Evolutionary conservation across 202 grass and related monocot genomes (phyloP), one percentile per base, ranked within the genome.

Genomic region (Thinopyrum obtusiflorum): DNA sequence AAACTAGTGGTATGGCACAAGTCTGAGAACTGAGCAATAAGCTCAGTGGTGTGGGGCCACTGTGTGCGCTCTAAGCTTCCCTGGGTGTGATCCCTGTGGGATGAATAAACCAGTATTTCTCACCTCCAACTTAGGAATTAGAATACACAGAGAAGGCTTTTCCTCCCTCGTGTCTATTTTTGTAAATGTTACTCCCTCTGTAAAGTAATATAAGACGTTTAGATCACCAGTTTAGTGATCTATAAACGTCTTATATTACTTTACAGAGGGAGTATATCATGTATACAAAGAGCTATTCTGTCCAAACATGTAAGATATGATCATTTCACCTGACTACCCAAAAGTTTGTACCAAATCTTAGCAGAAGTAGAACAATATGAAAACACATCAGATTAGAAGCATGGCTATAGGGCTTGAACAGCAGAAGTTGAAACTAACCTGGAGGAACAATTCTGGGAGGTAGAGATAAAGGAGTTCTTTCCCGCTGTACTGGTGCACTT

Each of bases 361-460:
- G 7, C 49, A 61, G 55, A 39, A 73, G 24, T 62, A 11, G 61
- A 73, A 72, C 4, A 13, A 2, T 62, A 60, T 7, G 15, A 31
- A 51, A 86, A 23, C 28, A 72, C 40, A 70, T 23, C 80, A 72
- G 49, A 78, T 64, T 78, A 84, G 72, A 69, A 77, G 68, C 8
- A 28, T 26, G 80, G 42, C 25, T 65, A 64, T 65, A 64, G 31
- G 39, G 3, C 17, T 78, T 73, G 57, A 77, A 76, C 24, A 77
- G 35, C 20, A 78, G 53, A 37, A 44, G 77, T 14, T 33, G 73
- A 23, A 88, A 89, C 20, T 80, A 83, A 95, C 90, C 90, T 87
- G 84, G 89, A 67, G 88, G 75, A 11, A 62, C 67, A 77, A 61
- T 82, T 83, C 89, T 88, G 74, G 84, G 53, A 84, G 74, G 82